Evolutionary conservation across 805 yeast genomes (phyloP).

Genomic region (Candida orba): DNA sequence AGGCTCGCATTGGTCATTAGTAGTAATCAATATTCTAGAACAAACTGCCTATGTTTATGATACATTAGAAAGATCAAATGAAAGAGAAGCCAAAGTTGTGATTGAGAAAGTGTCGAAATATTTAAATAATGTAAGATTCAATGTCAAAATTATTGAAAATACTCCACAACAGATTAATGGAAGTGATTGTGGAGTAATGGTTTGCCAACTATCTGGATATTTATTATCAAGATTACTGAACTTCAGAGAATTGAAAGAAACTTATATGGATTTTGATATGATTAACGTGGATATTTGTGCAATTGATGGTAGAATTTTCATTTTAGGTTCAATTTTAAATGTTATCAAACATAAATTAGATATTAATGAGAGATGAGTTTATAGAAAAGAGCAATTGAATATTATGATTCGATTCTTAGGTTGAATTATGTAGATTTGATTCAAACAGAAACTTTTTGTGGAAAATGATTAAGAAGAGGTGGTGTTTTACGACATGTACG

Average conservation of each 20-base stretch:
- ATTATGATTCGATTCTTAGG: too few relatives aligned
- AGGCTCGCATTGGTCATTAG: conserved; percentile 74
- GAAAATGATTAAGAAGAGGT: too few relatives aligned
- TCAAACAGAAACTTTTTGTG: too few relatives aligned
- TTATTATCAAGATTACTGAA: conserved; percentile 28
- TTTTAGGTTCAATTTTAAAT: conserved; percentile 29
- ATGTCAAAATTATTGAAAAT: conserved; percentile 11
- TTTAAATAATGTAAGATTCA: conserved; percentile 17
- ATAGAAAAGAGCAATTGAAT: too few relatives aligned
- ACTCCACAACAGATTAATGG: conserved; percentile 59
- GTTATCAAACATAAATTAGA: conserved; percentile 22
- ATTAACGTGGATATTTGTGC: conserved; percentile 38
- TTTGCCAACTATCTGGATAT: conserved; percentile 28
- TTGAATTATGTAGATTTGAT: too few relatives aligned
- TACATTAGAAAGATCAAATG: conserved; percentile 31
- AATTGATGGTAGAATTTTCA: conserved; percentile 38
- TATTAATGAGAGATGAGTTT: too few relatives aligned
- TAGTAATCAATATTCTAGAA: conserved; percentile 44
- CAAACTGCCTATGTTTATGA: conserved; percentile 50
- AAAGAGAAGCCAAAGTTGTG: conserved; percentile 15
- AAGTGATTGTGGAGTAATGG: conserved; percentile 53
- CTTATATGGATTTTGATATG: conserved; percentile 32
- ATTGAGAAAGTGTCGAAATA: conserved; percentile 20
- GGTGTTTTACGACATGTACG: too few relatives aligned
- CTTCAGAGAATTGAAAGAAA: conserved; percentile 19